phyloP scores from a whole-genome alignment of 73 alveolate species.

The Stentor roeselii region DNA sequence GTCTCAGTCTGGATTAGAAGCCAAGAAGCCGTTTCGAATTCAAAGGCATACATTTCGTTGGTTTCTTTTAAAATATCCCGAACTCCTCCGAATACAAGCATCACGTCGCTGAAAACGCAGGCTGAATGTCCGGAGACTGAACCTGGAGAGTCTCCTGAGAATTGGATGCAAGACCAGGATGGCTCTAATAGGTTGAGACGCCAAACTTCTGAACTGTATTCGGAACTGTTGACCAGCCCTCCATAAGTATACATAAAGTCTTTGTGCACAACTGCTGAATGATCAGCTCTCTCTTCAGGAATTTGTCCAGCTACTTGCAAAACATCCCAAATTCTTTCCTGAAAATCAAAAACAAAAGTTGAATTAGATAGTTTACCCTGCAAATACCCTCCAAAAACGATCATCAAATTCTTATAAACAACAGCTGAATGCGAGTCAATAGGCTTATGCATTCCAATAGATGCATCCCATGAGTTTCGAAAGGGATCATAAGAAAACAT shows the following conservation, averaged over 20 bases:
- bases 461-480: background rate
- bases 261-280: constrained; percentile 36
- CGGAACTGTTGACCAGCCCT: constrained; percentile 44
- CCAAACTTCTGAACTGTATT: background rate
- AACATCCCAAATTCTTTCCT: constrained; percentile 42
- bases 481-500: background rate
- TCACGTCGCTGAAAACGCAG: constrained; percentile 12
- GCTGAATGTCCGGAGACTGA: constrained; percentile 18
- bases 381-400: constrained; percentile 63
- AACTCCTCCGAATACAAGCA: constrained; percentile 19
- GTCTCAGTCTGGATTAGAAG: constrained; percentile 1
- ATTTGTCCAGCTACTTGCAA: background rate
- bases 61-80: constrained; percentile 20
- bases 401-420: constrained; percentile 32
- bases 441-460: background rate
- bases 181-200: background rate
- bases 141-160: background rate
- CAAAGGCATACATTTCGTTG: background rate
- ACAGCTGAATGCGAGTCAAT: constrained; percentile 55
- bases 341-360: constrained; percentile 29
- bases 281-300: constrained; percentile 56
- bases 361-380: constrained; percentile 39
- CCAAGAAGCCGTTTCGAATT: background rate
- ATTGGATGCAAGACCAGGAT: background rate
- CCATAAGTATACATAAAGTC: constrained; percentile 53